Percentiles rank a stretch among this genome's conserved stretches.
Conservation (phyloP, 169 alveolate genomes). For the Plasmodium malariae region DNA sequence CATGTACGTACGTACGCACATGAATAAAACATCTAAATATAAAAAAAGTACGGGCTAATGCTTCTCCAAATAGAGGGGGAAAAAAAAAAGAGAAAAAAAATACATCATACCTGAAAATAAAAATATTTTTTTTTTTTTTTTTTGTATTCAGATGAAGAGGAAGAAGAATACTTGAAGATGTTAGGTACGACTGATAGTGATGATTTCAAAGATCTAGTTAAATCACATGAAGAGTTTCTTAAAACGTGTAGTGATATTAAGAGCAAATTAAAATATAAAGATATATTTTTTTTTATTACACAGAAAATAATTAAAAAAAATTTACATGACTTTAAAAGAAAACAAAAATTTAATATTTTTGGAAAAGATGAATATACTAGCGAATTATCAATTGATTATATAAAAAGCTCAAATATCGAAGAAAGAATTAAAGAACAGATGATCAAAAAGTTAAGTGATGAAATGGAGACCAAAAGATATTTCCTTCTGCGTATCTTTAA, state of each 20-base stretch:
- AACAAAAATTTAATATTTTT: constrained; percentile 46
- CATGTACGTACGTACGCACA: background rate
- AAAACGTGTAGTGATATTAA: constrained; percentile 48
- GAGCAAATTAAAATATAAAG: constrained; percentile 75
- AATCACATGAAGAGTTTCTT: constrained; percentile 64
- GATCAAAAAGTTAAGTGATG: constrained; percentile 35
- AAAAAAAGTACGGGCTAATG: too few species aligned
- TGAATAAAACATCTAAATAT: too few species aligned
- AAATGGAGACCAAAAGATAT: background rate
- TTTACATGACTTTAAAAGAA: constrained; percentile 67
- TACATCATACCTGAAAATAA: background rate
- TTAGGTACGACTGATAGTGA: constrained; percentile 44
- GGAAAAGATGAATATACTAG: constrained; percentile 71
- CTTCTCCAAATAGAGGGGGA: too few species aligned
- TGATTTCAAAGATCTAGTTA: constrained; percentile 57
- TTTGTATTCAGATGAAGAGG: constrained; percentile 61
- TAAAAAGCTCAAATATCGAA: constrained; percentile 70
- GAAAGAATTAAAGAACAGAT: constrained; percentile 63
- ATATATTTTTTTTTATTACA: constrained; percentile 67
- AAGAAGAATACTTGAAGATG: constrained; percentile 41
- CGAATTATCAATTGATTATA: constrained; percentile 65
- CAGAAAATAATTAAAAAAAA: constrained; percentile 71
- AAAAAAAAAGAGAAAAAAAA: background rate
- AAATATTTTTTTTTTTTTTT: background rate
- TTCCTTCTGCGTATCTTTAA: constrained; percentile 40